Base-by-base conservation (phyloP, 2,329 filamentous ascomycete species). In the Monosporascus sp. region DNA sequence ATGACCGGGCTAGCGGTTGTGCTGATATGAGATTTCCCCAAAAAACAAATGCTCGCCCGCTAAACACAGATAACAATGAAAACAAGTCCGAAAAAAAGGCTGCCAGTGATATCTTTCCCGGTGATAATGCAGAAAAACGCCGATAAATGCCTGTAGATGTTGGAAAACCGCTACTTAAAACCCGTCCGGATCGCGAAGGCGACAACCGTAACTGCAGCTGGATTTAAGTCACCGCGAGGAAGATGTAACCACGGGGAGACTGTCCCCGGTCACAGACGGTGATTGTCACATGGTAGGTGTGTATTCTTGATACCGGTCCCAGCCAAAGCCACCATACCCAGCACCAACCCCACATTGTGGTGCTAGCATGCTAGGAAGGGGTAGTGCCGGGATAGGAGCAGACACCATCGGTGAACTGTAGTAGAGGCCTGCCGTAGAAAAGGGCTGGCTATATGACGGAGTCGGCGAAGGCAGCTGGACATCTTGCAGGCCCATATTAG, bases 271-370 rank as follows among this genome's bases (percentile, higher is more conserved):
- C 67, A 69, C 71, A 59, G 74, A 68, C 69, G 73, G 66, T 83
- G 79, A 73, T 83, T 82, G 79, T 89, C 88, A 97, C 79, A 96
- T 96, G 61, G 87, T 91, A 59, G 90, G 86, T 62, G 90, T 82
- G 71, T 92, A 95, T 71, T 93, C 90, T 67, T 89, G 88, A 70
- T 88, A 91, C 63, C 88, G 81, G 71, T 90, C 90, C 90, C 91
- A 96, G 63, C 88, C 90, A 70, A 95, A 95, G 60, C 85, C 82
- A 62, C 83, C 82, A 76, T 88, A 91, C 56, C 85, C 87, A 56
- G 86, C 78, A 67, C 86, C 87, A 54, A 91, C 84, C 64, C 91
- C 90, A 73, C 93, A 97, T 69, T 90, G 90, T 57, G 88, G 85
- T 64, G 89, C 83, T 57, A 96, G 78, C 83, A 92, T 89, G 75